These are phyloP conservation scores for Phytophthora vignae DNA, from an alignment of 352 stramenopile species.

Conservation along the genomic window DNA sequence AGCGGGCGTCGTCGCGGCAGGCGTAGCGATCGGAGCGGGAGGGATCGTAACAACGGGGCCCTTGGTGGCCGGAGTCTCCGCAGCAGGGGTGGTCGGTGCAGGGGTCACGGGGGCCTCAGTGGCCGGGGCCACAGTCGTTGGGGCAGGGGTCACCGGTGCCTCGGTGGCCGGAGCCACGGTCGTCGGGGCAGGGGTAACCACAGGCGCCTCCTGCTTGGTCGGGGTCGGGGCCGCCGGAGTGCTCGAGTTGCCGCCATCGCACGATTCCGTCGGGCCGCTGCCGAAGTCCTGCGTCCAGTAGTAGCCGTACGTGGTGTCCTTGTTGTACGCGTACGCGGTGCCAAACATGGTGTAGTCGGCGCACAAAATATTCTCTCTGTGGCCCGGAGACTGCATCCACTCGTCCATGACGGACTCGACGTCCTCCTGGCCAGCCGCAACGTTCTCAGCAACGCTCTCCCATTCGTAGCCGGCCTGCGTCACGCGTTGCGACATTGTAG, in stretches of 20 bases:
- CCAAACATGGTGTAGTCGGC: constrained; percentile 44
- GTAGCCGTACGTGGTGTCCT: constrained; percentile 31
- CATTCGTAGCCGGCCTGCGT: constrained; percentile 50
- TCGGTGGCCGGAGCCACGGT: no score
- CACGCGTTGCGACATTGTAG: constrained; percentile 43
- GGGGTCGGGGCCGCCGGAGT: no score
- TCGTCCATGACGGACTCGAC: constrained; percentile 38
- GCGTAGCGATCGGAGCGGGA: constrained; percentile 10
- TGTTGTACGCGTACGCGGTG: constrained; percentile 39
- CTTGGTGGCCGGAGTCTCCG: background rate
- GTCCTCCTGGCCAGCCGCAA: constrained; percentile 36
- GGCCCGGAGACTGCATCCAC: constrained; percentile 37
- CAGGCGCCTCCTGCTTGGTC: constrained; percentile 3
- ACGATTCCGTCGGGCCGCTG: constrained; percentile 29
- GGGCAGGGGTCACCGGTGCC: constrained; percentile 1
- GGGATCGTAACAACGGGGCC: background rate
- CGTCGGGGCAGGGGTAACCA: constrained; percentile 15
- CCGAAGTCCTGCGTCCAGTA: constrained; percentile 69
- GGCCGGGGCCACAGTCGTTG: constrained; percentile 7
- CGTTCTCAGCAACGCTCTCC: constrained; percentile 40
- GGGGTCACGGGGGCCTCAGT: constrained; percentile 14
- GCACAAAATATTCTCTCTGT: constrained; percentile 35
- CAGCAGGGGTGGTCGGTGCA: background rate
- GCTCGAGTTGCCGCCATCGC: constrained; percentile 21
- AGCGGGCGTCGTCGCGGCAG: constrained; percentile 17